Base-by-base conservation (phyloP, 23 red algal genomes). In the Pyropia yezoensis region DNA sequence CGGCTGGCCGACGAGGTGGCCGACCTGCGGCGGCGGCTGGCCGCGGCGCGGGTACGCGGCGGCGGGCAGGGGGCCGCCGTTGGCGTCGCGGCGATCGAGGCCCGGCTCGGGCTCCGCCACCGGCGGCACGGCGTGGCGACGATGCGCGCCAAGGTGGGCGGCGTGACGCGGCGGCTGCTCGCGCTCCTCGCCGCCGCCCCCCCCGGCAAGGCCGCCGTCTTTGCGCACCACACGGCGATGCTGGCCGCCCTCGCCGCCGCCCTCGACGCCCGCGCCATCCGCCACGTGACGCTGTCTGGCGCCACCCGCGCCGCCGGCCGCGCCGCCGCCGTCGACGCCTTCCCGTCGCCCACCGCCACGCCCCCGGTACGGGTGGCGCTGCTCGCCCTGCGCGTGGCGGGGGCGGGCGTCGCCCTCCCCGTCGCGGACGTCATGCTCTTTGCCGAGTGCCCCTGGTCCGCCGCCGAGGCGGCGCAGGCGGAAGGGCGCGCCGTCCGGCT, bases 401-500 rank as follows among this genome's bases (percentile, higher is more conserved):
- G 71, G 11, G 73, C 62, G 49, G 82, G 82, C 19, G 3, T 87
- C 0, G 61, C 82, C 18, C 27, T 87, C 33, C 78, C 82, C 23
- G 61, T 27, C 33, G 82, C 82, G 17, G 47, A 77, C 28, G 28
- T 61, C n/a, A 49, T 87, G 26, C 17, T 87, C 2, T 87, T 87
- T 77, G 70, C 82, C 6, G 82, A 87, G 57, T n/a, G 78, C 19
- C 49, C 27, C 50, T 87, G 82, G 82, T 65, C 67, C 33, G 73
- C 72, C 7, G 61, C 58, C 18, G 49, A 27, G 21, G 63, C 78
- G 18, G 64, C 25, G 18, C 82, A 87, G 58, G 82, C 82, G 17
- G 82, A 87, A 32, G 82, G 78, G 24, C 70, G 82, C 26, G 82
- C 73, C 15, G 62, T 70, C 50, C 82, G 82, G 2, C 51, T 87